A percentile compares a stretch with the other conserved stretches of the same genome.
Evolutionary conservation across 176 grass and related monocot genomes (phyloP).

Genomic region (Dendrocalamus sinicus): DNA sequence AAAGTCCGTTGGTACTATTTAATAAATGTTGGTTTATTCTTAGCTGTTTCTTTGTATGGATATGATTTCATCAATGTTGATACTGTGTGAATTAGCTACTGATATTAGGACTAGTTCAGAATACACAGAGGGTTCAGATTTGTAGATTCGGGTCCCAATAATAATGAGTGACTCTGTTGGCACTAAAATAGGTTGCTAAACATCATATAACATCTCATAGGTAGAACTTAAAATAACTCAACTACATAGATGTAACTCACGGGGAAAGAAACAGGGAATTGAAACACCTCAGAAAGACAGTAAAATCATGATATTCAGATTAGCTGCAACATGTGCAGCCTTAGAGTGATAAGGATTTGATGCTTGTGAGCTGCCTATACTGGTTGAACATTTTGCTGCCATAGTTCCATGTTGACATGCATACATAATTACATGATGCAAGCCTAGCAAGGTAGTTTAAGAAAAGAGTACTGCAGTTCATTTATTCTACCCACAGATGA

Average conservation of each 20-base stretch:
- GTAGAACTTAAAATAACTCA: not conserved
- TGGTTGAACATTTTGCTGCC: slow-evolving; percentile 4
- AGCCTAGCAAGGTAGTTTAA: not conserved
- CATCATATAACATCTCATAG: not conserved
- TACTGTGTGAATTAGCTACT: too few relatives aligned
- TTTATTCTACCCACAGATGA: slow-evolving; percentile 13
- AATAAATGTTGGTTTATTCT: too few relatives aligned
- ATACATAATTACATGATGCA: slow-evolving; percentile 30
- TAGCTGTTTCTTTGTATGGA: too few relatives aligned
- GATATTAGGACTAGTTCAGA: too few relatives aligned
- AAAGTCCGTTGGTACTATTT: too few relatives aligned
- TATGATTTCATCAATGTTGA: too few relatives aligned
- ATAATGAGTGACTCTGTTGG: not conserved
- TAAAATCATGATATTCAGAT: slow-evolving; percentile 26
- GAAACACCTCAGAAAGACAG: slow-evolving; percentile 12
- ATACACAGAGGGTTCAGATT: too few relatives aligned
- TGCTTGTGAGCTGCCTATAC: not conserved
- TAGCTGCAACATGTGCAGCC: slow-evolving; percentile 34
- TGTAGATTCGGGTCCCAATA: too few relatives aligned
- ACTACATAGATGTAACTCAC: slow-evolving; percentile 11
- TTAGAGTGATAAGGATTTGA: slow-evolving; percentile 7
- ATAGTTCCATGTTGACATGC: slow-evolving; percentile 1
- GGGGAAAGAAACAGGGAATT: slow-evolving; percentile 2
- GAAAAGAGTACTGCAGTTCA: not conserved
- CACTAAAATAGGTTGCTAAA: not conserved